These are phyloP conservation scores for Aethionema arabicum DNA, from an alignment of 345 rosid species.

Conservation along the genomic window DNA sequence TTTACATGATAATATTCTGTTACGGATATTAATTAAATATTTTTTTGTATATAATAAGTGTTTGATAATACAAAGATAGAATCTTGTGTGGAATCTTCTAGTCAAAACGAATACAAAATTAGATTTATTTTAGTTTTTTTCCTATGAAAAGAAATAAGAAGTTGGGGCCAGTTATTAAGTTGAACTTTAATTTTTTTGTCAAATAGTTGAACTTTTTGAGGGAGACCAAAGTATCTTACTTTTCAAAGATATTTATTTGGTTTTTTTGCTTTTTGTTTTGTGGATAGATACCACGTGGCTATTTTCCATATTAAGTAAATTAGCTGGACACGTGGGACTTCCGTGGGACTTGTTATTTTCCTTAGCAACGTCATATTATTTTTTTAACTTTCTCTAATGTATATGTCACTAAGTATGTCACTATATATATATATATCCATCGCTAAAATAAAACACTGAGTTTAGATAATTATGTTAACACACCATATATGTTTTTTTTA, in stretches of 20 bases:
- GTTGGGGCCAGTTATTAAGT: too few species aligned
- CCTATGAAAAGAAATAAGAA: neutral
- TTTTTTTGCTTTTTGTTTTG: slow-evolving; percentile 5
- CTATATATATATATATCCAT: too few species aligned
- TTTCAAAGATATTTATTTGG: neutral
- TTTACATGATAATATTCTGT: too few species aligned
- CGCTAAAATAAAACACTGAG: too few species aligned
- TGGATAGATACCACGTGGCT: slow-evolving; percentile 34
- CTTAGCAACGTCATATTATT: neutral
- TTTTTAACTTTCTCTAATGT: neutral
- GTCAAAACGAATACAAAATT: neutral
- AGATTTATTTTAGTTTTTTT: slow-evolving; percentile 8
- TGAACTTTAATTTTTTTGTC: too few species aligned
- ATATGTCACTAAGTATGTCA: neutral
- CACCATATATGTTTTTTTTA: too few species aligned
- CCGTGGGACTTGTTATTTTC: slow-evolving; percentile 30
- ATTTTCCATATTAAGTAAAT: slow-evolving; percentile 24
- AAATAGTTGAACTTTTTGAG: slow-evolving; percentile 3
- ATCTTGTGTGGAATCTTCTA: slow-evolving; percentile 7
- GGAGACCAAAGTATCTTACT: slow-evolving; percentile 24
- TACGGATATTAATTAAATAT: too few species aligned
- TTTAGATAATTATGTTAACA: too few species aligned
- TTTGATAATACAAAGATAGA: neutral
- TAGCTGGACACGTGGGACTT: slow-evolving; percentile 35
- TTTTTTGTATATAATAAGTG: too few species aligned